Base-by-base conservation (phyloP, 2,329 filamentous ascomycete genomes). In the Gnomoniopsis smithogilvyi region DNA sequence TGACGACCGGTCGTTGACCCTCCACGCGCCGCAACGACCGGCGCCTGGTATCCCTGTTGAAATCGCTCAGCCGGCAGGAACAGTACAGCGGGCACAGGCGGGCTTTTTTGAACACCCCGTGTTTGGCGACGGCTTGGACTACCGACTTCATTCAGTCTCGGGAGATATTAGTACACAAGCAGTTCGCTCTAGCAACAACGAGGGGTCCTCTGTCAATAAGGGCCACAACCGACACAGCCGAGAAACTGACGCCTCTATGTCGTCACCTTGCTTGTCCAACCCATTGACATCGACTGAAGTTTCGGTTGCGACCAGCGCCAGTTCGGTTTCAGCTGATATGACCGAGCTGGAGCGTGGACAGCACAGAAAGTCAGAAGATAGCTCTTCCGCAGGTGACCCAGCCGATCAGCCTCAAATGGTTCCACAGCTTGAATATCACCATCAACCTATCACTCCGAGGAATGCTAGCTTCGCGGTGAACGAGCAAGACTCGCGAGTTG, bases 391-490 rank as follows among this genome's bases (percentile, higher is more conserved):
- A 26, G 79, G 82, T 46, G 78, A 76, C 17, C 72, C 73, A 54
- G 67, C 74, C 52, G 67, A 73, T 6, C 74, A 71, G 56, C 74
- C 70, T 62, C 74, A 76, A 56, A 70, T 76, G 3, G 80, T 87
- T 10, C 81, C 84, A 12, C 80, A 80, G 63, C 78, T 87, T 56
- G 84, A 87, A 67, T 87, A 88, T 64, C 82, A 87, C 65, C 84
- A 85, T 64, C 77, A 79, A 52, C 70, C 77, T 1, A 76, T 75
- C 66, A 65, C 78, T 62, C 68, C 73, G 57, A 72, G 74, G 26
- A 74, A 76, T 58, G 73, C 73, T 53, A 81, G 73, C 65, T 73
- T 73, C n/a, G 21, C 49, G 17, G 72, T 75, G 38, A 71, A 70
- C 59, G 78, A 75, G 41, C 68, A 68, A 51, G 74, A 76, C 53